Percentiles rank a stretch among this genome's conserved stretches.
phyloP scores from a whole-genome alignment of 23 red algal genomes.

The Chondrus crispus region DNA sequence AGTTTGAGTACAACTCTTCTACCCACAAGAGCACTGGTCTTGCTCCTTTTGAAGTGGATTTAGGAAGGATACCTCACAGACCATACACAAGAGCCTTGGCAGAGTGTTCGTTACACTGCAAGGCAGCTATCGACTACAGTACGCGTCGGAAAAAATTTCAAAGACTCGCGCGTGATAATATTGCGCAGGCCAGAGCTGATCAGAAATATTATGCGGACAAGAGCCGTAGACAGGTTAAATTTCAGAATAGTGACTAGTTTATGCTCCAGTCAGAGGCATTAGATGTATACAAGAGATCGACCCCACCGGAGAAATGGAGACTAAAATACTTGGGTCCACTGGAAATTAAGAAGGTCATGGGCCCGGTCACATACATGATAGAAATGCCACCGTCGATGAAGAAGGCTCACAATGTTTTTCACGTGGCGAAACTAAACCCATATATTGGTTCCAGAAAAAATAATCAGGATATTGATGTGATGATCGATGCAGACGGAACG shows the following conservation, averaged over 20 bases:
- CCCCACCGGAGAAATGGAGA: background rate
- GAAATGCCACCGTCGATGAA: background rate
- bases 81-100: background rate
- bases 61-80: background rate
- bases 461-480: background rate
- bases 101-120: too few relatives aligned
- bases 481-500: background rate
- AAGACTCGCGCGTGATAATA: background rate
- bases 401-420: conserved; percentile 21
- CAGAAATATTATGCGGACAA: background rate
- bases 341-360: background rate
- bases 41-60: background rate
- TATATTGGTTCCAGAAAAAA: background rate
- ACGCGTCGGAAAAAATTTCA: too few relatives aligned
- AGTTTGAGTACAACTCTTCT: conserved; percentile 23
- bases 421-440: conserved; percentile 13
- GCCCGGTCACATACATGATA: conserved; percentile 4
- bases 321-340: background rate
- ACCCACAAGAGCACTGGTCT: background rate
- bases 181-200: background rate
- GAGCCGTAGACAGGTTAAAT: background rate
- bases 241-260: background rate
- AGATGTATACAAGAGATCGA: background rate
- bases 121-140: too few relatives aligned
- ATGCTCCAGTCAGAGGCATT: background rate